Evolutionary conservation across 129 eudicot genomes (phyloP), one percentile per base, ranked within the genome.

Genomic region (Tagetes patula): DNA sequence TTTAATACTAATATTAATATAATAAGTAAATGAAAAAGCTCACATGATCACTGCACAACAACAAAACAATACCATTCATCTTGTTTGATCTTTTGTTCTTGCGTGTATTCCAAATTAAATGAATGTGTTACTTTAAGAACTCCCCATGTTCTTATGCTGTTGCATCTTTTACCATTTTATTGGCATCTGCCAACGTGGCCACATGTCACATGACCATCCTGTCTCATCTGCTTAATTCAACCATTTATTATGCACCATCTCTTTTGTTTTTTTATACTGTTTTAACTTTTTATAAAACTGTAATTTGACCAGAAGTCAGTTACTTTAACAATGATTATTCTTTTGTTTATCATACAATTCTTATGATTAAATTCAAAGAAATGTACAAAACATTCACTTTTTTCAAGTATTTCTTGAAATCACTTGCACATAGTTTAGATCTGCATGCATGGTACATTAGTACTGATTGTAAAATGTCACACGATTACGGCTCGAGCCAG

Each of bases 201-300:
- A 86, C 91, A 72, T 84, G 91, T 73, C 87, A 82, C 91, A 71
- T 82, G 88, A 69, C 81, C 71, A 48, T 64, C 33, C 49, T 64
- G 69, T 39, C 33, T 75, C 79, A 82, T 79, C 83, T 71, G 76
- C 82, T 63, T 45, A 67, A 74, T 72, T 69, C 56, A 45, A 55
- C 75, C 83, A 69, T 64, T 80, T 72, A 83, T 77, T 80, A 70
- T 52, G 65, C 60, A 48, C 33, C 78, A 63, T 65, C 54, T 77
- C 67, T 46, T 69, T 76, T 75, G 61, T 75, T 72, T 84, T 63
- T 38, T 54, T 52, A 8, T 54, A 52, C 4, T 64, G 40, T 9
- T 27, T 66, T 54, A 6, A n/a, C 3, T 48, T 62, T 50, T 37
- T 71, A 60, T 2, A 45, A 31, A 10, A 34, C 8, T 34, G 8